phyloP scores from a whole-genome alignment of 1,284 basidiomycete genomes.

The Ganoderma boninense region DNA sequence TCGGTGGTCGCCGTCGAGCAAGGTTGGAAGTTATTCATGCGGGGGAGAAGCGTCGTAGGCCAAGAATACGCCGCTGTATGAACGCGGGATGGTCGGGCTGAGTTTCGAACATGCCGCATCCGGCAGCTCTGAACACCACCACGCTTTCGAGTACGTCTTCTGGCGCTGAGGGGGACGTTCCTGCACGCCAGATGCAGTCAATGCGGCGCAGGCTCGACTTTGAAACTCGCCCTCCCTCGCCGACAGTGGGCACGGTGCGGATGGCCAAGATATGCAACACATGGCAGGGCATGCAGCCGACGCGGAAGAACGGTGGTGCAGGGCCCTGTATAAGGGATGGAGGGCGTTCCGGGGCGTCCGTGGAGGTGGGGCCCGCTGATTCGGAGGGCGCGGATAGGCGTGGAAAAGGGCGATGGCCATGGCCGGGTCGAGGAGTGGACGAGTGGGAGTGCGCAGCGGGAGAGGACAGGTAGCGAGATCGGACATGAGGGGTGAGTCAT shows the following conservation, averaged over 20 bases:
- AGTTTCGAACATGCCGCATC: constrained; percentile 17
- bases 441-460: constrained; percentile 14
- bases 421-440: background rate
- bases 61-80: constrained; percentile 19
- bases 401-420: constrained; percentile 12
- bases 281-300: constrained; percentile 7
- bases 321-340: background rate
- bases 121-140: constrained; percentile 8
- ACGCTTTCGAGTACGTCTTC: constrained; percentile 6
- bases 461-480: constrained; percentile 18
- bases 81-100: constrained; percentile 25
- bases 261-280: constrained; percentile 7
- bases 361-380: constrained; percentile 10
- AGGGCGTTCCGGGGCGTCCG: constrained; percentile 4
- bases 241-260: background rate
- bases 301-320: constrained; percentile 14
- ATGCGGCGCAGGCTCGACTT: constrained; percentile 7
- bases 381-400: constrained; percentile 9
- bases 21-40: constrained; percentile 21
- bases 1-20: constrained; percentile 23
- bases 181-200: constrained; percentile 16
- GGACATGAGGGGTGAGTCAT: constrained; percentile 32
- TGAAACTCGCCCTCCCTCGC: constrained; percentile 1
- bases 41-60: constrained; percentile 20
- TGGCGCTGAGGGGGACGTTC: constrained; percentile 6